Evolutionary conservation across 2,329 filamentous ascomycete species (phyloP).

Genomic region (Lasiodiplodia sp.): DNA sequence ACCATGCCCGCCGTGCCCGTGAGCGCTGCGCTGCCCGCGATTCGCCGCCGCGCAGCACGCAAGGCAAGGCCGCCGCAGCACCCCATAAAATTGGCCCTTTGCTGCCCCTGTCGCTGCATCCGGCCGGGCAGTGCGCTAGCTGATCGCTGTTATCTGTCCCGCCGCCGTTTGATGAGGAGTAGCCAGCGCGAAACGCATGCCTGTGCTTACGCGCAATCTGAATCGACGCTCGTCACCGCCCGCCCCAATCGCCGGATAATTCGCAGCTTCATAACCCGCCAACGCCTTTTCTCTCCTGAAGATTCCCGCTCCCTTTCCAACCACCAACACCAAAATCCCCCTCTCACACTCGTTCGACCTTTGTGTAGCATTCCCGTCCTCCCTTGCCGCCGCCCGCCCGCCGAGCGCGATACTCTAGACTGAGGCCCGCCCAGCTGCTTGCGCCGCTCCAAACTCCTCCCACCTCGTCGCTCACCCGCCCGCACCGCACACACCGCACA

Average conservation of each 20-base stretch:
- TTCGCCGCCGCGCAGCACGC: slow-evolving; percentile 24
- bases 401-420: slow-evolving; percentile 6
- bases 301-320: slow-evolving; percentile 26
- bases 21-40: slow-evolving; percentile 18
- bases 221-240: slow-evolving; percentile 28
- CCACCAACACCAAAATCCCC: slow-evolving; percentile 33
- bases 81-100: slow-evolving; percentile 28
- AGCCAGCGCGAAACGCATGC: slow-evolving; percentile 28
- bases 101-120: slow-evolving; percentile 29
- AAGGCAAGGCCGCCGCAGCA: slow-evolving; percentile 29
- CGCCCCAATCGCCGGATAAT: slow-evolving; percentile 29
- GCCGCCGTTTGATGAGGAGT: slow-evolving; percentile 28
- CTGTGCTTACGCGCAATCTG: slow-evolving; percentile 30
- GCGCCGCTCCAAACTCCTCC: slow-evolving; percentile 30
- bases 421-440: slow-evolving; percentile 19
- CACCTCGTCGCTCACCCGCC: slow-evolving; percentile 9
- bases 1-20: slow-evolving; percentile 20
- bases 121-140: slow-evolving; percentile 27
- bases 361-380: slow-evolving; percentile 31
- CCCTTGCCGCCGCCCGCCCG: slow-evolving; percentile 30
- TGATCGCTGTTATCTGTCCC: slow-evolving; percentile 30
- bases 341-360: slow-evolving; percentile 32
- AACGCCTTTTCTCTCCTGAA: slow-evolving; percentile 29
- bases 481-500: slow-evolving; percentile 63
- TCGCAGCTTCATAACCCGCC: slow-evolving; percentile 30